Base-by-base conservation (phyloP, 2,329 filamentous ascomycete genomes). In the Sporothrix dimorphospora region DNA sequence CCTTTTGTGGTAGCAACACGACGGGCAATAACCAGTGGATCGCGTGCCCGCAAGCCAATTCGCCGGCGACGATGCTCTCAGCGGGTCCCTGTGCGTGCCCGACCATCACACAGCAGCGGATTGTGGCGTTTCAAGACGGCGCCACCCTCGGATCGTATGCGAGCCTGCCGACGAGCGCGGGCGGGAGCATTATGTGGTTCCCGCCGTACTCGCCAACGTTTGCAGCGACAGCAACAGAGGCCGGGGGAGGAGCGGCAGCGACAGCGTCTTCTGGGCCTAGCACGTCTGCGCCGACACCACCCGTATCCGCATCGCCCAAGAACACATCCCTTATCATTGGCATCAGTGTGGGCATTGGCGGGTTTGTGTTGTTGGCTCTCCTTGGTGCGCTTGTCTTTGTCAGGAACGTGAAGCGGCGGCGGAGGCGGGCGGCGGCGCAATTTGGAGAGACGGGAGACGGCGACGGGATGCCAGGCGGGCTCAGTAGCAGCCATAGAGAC, bases 11-110 rank as follows among this genome's bases (percentile, higher is more conserved):
- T 71, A 75, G 75, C 74, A 78, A 53, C 76, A 3, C 34, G 9
- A 42, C 77, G 76, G 1, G 72, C n/a, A 21, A 55, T 14, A 19
- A 78, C 38, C 70, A 78, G 71, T 82, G 81, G 78, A 74, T 79
- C 19, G 77, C 77, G 24, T 82, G 81, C 73, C 73, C 74, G 19
- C 79, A 81, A 65, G 73, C 73, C 1, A 72, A 51, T 53, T 69
- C 72, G 7, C 73, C 77, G 0, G 61, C 69, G 2, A 77, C 78
- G 4, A 71, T 79, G 19, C 71, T 75, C 8, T 53, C 74, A 1
- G 75, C 79, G 6, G 77, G 78, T 16, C 75, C 72, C 3, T 81
- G 79, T 74, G 78, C 71, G 51, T 81, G 80, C 57, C 79, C 80
- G 0, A 61, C 73, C 1, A 74, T 75, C n/a, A 75, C 75, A 0